A percentile compares a stretch with the other conserved stretches of the same genome.
Conservation (phyloP, 805 yeast genomes). For the Cyberlindnera misumaiensis region DNA sequence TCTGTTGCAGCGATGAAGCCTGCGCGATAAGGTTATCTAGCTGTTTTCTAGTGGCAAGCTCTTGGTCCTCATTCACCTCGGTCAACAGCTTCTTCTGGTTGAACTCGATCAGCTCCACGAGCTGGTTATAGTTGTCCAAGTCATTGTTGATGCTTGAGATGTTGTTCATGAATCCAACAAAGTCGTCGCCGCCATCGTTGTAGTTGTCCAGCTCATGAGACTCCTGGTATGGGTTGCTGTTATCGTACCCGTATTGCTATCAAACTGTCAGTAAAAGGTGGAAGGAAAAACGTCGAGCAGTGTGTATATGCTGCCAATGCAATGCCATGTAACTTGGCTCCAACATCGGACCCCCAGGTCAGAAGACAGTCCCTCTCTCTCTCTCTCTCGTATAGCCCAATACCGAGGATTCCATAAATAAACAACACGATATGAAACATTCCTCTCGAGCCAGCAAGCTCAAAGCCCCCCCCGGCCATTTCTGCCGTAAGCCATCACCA, state of each 20-base stretch:
- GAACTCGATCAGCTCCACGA: conserved; percentile 62
- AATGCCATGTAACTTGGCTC: no score
- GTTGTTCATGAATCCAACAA: conserved; percentile 61
- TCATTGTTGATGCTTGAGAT: conserved; percentile 62
- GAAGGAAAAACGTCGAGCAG: no score
- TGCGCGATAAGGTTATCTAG: conserved; percentile 73
- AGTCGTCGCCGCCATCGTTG: conserved; percentile 35
- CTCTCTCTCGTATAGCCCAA: no score
- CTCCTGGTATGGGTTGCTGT: conserved; percentile 22
- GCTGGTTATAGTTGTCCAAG: conserved; percentile 61
- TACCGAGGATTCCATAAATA: no score
- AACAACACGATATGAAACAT: no score
- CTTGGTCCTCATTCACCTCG: conserved; percentile 67
- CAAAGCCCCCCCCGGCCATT: no score
- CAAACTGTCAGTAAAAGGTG: background rate
- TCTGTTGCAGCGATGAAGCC: conserved; percentile 69
- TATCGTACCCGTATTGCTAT: conserved; percentile 19
- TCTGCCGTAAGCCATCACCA: no score
- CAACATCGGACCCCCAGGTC: no score
- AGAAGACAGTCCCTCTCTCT: no score
- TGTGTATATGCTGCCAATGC: no score
- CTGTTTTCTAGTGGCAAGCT: conserved; percentile 62
- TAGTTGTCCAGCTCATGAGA: conserved; percentile 18
- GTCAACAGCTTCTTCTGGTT: conserved; percentile 65
- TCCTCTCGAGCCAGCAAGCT: no score